Evolutionary conservation across 257 asterid genomes (phyloP).

Genomic region (Capsicum pubescens): DNA sequence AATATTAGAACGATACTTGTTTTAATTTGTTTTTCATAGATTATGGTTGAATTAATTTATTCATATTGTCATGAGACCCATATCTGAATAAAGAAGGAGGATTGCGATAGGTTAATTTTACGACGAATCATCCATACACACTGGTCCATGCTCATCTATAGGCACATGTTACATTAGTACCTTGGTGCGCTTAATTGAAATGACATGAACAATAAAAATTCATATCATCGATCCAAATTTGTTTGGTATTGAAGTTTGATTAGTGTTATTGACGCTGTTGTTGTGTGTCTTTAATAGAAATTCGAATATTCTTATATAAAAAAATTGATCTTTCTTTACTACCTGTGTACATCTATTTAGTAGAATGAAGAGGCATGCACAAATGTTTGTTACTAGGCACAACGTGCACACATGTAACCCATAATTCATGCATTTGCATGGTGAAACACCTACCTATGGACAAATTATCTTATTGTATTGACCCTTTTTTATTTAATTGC

Average conservation of each 20-base stretch:
- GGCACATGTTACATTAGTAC: neutral
- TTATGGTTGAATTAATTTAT: neutral
- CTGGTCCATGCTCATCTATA: neutral
- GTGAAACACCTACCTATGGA: slow-evolving; percentile 7
- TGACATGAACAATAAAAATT: neutral
- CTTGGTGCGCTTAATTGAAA: neutral
- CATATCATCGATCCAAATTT: neutral
- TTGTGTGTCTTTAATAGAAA: neutral
- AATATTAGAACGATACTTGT: neutral
- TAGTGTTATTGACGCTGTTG: neutral
- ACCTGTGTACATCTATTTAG: neutral
- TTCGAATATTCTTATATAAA: neutral
- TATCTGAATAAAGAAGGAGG: neutral
- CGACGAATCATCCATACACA: neutral
- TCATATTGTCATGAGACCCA: neutral
- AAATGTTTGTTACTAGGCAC: neutral
- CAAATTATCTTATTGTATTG: neutral
- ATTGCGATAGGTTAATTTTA: neutral
- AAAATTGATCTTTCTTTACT: neutral
- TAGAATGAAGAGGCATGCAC: neutral
- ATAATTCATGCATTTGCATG: slow-evolving; percentile 25
- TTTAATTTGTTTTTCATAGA: neutral
- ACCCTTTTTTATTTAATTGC: neutral
- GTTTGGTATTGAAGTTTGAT: neutral
- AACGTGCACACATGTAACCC: slow-evolving; percentile 25